Base-by-base conservation (phyloP, 2,329 filamentous ascomycete species). In the Beauveria varroae region DNA sequence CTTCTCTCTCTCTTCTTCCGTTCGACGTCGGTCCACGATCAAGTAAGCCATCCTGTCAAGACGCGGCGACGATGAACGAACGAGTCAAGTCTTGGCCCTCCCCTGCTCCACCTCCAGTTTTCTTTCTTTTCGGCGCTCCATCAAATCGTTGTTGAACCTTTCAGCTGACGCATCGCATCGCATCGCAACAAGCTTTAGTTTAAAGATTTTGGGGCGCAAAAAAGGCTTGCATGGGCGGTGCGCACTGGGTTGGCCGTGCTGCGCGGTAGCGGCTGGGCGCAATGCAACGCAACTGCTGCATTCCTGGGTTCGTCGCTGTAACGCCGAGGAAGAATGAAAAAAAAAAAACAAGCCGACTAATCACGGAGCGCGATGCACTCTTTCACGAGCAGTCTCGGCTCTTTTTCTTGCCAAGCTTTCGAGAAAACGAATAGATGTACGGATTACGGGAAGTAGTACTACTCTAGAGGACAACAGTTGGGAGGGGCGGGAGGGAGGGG, bases 171-270 rank as follows among this genome's bases (percentile, higher is more conserved):
- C 24, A 7, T 50, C 20, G 57, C 24, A 7, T 50, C 20, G 57
- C 24, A 52, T 59, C 40, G 26, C 57, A 59, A 59, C 26, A 59
- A 59, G 57, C 57, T 59, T 59, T 49, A 57, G 34, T 59, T 51
- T 59, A 52, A 59, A 26, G 47, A 20, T 34, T 52, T 26, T 20
- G 57, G 28, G 57, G 47, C 49, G 37, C n/a, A 34, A 24, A 20
- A 24, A 20, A 4, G 40, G 30, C 41, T 34, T 5, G 43, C 47
- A 34, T 20, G 49, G 57, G 16, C 18, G 47, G 47, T 44, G 34
- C 57, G 24, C 49, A 43, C 5, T 34, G 37, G 37, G 30, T 34
- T 59, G 24, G 49, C 49, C 57, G 57, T 59, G 57, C 57, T 37
- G 24, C 14, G 12, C 18, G 47, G 57, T 59, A 59, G 57, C 49